phyloP scores from a whole-genome alignment of 768 basidiomycete species.

The Holtermanniella nyarrowii region DNA sequence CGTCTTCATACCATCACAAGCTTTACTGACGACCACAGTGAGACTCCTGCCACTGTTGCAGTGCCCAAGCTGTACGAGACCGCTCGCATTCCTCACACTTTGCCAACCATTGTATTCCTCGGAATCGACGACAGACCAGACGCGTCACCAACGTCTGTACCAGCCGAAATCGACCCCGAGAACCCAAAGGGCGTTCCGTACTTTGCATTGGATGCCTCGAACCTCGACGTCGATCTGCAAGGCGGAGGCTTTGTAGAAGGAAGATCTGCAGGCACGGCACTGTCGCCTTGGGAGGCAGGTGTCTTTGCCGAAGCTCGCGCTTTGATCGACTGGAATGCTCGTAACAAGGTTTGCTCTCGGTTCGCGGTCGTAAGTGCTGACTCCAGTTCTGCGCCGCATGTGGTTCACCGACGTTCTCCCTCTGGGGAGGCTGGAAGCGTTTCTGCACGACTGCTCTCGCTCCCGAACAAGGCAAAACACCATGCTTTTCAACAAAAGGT shows the following conservation, averaged over 20 bases:
- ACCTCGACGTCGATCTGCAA: slow-evolving; percentile 41
- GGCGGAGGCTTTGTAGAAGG: slow-evolving; percentile 44
- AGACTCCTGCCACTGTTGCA: slow-evolving; percentile 35
- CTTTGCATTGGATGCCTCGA: slow-evolving; percentile 67
- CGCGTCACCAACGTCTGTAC: slow-evolving; percentile 30
- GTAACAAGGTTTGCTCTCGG: slow-evolving; percentile 56
- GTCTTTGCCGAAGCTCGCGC: slow-evolving; percentile 69
- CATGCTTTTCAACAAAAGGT: slow-evolving; percentile 53
- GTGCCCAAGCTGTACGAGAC: slow-evolving; percentile 48
- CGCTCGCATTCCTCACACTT: slow-evolving; percentile 18
- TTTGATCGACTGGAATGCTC: slow-evolving; percentile 83
- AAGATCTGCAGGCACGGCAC: slow-evolving; percentile 28
- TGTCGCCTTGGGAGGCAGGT: slow-evolving; percentile 59
- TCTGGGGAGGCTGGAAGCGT: slow-evolving; percentile 96
- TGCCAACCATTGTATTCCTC: slow-evolving; percentile 33
- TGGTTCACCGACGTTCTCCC: slow-evolving; percentile 64
- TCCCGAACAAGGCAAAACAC: slow-evolving; percentile 17
- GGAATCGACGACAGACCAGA: slow-evolving; percentile 36
- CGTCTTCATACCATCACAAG: background rate
- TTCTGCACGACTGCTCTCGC: slow-evolving; percentile 52
- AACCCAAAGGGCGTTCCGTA: slow-evolving; percentile 71
- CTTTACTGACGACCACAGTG: background rate
- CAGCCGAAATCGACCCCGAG: slow-evolving; percentile 55
- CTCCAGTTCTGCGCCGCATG: slow-evolving; percentile 78
- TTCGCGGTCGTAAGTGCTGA: background rate